Conservation (phyloP, 2,329 filamentous ascomycete species). For the Hymenoscyphus fructigenus region DNA sequence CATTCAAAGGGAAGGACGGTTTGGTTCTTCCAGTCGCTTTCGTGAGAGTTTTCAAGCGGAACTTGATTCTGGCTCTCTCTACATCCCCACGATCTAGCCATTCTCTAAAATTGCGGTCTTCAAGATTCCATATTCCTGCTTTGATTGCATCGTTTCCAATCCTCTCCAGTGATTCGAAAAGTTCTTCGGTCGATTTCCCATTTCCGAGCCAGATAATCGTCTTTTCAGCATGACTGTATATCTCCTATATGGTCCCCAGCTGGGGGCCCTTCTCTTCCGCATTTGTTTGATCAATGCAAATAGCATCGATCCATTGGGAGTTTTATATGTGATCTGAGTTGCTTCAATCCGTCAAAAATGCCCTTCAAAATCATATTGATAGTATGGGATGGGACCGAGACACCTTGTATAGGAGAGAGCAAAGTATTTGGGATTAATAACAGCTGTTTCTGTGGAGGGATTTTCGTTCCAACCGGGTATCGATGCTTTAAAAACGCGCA, state of each 20-base stretch:
- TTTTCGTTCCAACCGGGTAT: background rate
- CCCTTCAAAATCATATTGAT: no score
- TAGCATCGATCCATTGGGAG: background rate
- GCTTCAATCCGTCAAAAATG: background rate
- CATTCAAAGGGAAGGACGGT: no score
- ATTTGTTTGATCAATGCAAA: background rate
- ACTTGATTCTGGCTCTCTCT: background rate
- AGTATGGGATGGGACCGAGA: no score
- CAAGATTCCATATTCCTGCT: background rate
- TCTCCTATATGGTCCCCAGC: background rate
- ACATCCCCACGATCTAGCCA: background rate
- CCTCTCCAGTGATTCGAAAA: background rate
- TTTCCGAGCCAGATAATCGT: background rate
- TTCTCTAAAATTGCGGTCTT: background rate
- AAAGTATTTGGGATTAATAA: background rate
- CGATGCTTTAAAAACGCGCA: background rate
- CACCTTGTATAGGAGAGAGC: background rate
- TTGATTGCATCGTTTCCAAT: background rate
- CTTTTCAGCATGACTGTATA: background rate
- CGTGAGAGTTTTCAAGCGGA: background rate
- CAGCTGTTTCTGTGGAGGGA: background rate
- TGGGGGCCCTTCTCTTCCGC: background rate
- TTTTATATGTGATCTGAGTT: background rate
- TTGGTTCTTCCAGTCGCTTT: background rate
- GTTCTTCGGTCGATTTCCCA: background rate